Base-by-base conservation (phyloP, 2,329 filamentous ascomycete species). In the Teratosphaeria zuluensis region DNA sequence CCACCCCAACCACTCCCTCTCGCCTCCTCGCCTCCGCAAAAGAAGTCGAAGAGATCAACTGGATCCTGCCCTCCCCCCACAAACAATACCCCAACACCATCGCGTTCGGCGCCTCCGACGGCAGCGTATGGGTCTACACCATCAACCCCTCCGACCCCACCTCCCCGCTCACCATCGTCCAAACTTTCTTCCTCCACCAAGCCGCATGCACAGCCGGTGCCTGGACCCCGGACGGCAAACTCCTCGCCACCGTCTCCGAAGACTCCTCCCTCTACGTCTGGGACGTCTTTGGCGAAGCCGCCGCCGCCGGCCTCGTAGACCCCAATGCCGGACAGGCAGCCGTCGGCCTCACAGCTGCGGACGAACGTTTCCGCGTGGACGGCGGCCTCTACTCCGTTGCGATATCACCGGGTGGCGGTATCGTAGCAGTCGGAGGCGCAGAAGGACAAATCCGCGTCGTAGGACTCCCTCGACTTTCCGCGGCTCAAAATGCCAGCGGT, bases 31-130 rank as follows among this genome's bases (percentile, higher is more conserved):
- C 82, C 58, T 89, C 94, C 69, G 83, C 85, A 2, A 88, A 91
- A 69, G 94, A 99, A 73, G 92, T 96, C 9, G 88, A 95, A 66
- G 92, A 97, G 75, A 87, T 99, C 69, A 95, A 94, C 78, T 99
- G 92, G 92, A 75, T 97, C 35, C 75, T 80, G 0, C 76, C 90
- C 0, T 95, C 89, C 70, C 91, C 92, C 0, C 80, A 86, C 61
- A 74, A 84, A 12, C 76, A 79, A 5, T 84, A 89, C 70, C 83
- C 87, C 61, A 95, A 96, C 75, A 85, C 90, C 8, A 72, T 99
- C 62, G 94, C 94, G 0, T 77, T 99, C 7, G 94, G 94, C 59
- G 91, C 91, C 35, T 88, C 83, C 38, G 92, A 99, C 71, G 94
- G 94, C 58, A 92, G 87, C 56, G 91, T 96, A 51, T 99, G 94